Evolutionary conservation across 2,329 filamentous ascomycete species (phyloP).

Genomic region (Phyllosticta citrichinensis): DNA sequence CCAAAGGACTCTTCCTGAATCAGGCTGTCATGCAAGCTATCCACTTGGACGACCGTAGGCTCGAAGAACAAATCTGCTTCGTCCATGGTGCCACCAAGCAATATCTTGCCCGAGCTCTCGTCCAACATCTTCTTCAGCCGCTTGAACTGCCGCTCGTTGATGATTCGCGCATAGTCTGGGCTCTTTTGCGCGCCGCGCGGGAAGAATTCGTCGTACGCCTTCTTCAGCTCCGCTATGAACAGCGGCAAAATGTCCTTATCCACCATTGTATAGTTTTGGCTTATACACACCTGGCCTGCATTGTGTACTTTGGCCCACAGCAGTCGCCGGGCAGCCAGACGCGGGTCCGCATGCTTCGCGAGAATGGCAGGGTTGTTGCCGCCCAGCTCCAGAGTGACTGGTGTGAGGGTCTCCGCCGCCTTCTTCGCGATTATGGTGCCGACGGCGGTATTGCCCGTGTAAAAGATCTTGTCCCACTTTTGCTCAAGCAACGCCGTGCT

Average conservation of each 20-base stretch:
- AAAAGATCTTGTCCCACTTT: constrained; percentile 98
- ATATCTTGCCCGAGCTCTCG: constrained; percentile 67
- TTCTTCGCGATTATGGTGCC: constrained; percentile 50
- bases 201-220: constrained; percentile 65
- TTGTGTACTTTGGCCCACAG: constrained; percentile 84
- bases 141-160: constrained; percentile 69
- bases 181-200: constrained; percentile 72
- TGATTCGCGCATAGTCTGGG: constrained; percentile 67
- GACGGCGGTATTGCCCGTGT: constrained; percentile 71
- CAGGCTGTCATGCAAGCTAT: constrained; percentile 64
- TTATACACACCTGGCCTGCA: constrained; percentile 84
- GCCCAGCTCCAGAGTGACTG: constrained; percentile 80
- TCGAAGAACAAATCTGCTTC: constrained; percentile 75
- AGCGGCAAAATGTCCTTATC: constrained; percentile 61
- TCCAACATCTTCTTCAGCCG: constrained; percentile 91
- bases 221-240: constrained; percentile 67
- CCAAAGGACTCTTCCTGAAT: constrained; percentile 83
- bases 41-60: constrained; percentile 81
- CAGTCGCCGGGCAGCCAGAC: constrained; percentile 71
- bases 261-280: constrained; percentile 83
- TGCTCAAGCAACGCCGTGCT: constrained; percentile 72
- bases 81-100: constrained; percentile 78
- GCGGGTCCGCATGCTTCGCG: constrained; percentile 70
- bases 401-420: constrained; percentile 53
- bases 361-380: constrained; percentile 88